Base-by-base conservation (phyloP, 2,329 filamentous ascomycete genomes). In the Mycogone perniciosa region DNA sequence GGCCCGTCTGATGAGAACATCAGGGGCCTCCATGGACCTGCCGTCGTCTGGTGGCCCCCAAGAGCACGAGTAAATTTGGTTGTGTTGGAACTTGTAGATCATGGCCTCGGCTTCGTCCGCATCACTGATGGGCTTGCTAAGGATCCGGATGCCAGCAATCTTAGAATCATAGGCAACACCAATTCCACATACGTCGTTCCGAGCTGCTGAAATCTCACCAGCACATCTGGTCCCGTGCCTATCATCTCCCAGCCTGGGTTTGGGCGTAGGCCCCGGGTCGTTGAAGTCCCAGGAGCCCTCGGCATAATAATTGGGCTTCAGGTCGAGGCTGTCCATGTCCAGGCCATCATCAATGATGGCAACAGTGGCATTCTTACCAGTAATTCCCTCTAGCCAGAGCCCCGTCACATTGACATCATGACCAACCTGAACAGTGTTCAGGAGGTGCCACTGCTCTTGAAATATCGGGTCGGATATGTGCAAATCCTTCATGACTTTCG, bases 1-100 rank as follows among this genome's bases (percentile, higher is more conserved):
- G 30, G 93, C 92, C 58, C 84, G 82, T 59, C 85, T 82, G 62
- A 99, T 96, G 20, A 99, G 75, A 48, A 95, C 81, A 5, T 90
- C 89, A 0, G 93, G 93, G 0, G 85, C 89, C 60, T 97, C 92
- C 93, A 99, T 99, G 27, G 89, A 90, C 54, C 78, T 77, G 42
- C 93, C 93, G 65, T 97, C 91, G 62, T 99, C 93, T 0, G 90
- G 89, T 7, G 93, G 93, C 1, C 93, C 93, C 93, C 93, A 99
- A 0, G 93, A 99, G 72, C 93, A 99, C 1, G 93, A 99, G 71
- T 96, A 99, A 53, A 99, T 97, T 54, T 96, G 83, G 65, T 96
- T 99, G 54, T 92, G 76, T 62, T 96, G 84, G 62, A 83, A 93
- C 55, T 86, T 87, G 72, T 92, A 97, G 69, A 95, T 96, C 76